These are phyloP conservation scores for Fusarium euwallaceae DNA, from an alignment of 2,329 filamentous ascomycete species.

Conservation along the genomic window DNA sequence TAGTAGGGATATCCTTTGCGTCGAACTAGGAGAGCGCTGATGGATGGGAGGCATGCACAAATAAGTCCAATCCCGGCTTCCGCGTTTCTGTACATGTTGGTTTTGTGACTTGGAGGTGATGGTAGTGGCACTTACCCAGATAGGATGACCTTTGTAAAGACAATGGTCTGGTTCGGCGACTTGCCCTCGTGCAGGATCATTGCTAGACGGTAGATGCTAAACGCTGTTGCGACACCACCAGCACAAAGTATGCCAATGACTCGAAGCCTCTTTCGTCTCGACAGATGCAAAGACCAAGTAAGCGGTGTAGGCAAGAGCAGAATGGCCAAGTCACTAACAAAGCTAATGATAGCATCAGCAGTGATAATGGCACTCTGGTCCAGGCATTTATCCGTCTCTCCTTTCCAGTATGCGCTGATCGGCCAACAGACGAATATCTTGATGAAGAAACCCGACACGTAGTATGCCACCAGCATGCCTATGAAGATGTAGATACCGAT, in stretches of 20 bases:
- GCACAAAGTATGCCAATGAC: conserved; percentile 37
- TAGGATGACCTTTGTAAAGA: conserved; percentile 36
- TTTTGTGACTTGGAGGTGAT: rapidly evolving
- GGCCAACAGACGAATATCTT: conserved; percentile 60
- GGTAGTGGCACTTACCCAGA: conserved; percentile 19
- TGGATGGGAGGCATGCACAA: conserved; percentile 36
- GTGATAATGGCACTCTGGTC: conserved; percentile 47
- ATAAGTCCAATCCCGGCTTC: conserved; percentile 36
- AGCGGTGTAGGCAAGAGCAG: conserved; percentile 29
- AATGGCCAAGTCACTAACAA: conserved; percentile 34
- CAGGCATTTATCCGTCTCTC: conserved; percentile 49
- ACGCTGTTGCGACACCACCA: conserved; percentile 32
- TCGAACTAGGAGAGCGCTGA: conserved; percentile 34
- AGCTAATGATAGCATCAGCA: conserved; percentile 37
- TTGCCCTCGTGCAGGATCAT: conserved; percentile 32
- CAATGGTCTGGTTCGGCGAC: conserved; percentile 28
- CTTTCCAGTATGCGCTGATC: conserved; percentile 56
- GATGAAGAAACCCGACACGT: conserved; percentile 55
- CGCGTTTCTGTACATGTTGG: conserved; percentile 18
- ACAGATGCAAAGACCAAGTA: conserved; percentile 34
- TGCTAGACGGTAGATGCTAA: conserved; percentile 34
- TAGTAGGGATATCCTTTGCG: conserved; percentile 42
- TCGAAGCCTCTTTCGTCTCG: conserved; percentile 26
- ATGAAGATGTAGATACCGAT: conserved; percentile 56
- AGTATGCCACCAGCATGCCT: conserved; percentile 54